phyloP scores from a whole-genome alignment of 257 asterid genomes.

The Nyctanthes arbortristis region DNA sequence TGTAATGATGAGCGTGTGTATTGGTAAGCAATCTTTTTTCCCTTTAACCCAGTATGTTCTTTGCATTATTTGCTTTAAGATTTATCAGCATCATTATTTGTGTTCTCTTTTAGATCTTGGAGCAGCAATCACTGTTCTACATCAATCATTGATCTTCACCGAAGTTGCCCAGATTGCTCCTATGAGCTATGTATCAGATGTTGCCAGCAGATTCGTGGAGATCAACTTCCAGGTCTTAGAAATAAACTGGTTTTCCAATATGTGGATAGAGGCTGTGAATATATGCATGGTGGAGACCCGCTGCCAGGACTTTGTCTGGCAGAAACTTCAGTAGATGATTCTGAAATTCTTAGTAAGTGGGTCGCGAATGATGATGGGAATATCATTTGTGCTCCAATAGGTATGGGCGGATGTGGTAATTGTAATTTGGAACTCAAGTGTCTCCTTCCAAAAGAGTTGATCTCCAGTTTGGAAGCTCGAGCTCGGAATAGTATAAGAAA shows the following conservation, averaged over 20 bases:
- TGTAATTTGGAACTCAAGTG: conserved; percentile 67
- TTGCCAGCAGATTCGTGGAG: conserved; percentile 61
- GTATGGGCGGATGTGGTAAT: conserved; percentile 82
- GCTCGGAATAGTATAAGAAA: conserved; percentile 39
- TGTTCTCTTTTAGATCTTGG: conserved; percentile 21
- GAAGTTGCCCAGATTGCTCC: conserved; percentile 81
- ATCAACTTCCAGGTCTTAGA: conserved; percentile 41
- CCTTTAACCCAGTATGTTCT: conserved; percentile 12
- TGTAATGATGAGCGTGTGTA: conserved; percentile 75
- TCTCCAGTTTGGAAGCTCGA: conserved; percentile 50
- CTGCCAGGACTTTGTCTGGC: conserved; percentile 31
- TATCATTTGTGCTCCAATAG: conserved; percentile 65
- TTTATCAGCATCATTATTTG: conserved; percentile 9
- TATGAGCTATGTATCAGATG: conserved; percentile 87
- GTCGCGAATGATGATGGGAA: conserved; percentile 34
- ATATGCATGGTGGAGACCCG: conserved; percentile 88
- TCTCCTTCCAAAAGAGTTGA: conserved; percentile 73
- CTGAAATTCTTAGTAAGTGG: conserved; percentile 41
- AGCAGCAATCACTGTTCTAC: conserved; percentile 89
- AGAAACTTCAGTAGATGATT: conserved; percentile 29
- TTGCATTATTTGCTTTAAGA: conserved; percentile 3
- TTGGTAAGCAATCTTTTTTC: conserved; percentile 48
- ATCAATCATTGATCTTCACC: conserved; percentile 92
- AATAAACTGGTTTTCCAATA: conserved; percentile 31
- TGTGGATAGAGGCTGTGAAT: conserved; percentile 53